Evolutionary conservation across 2,329 filamentous ascomycete genomes (phyloP).

Genomic region (Arthrobotrys sphaeroides): DNA sequence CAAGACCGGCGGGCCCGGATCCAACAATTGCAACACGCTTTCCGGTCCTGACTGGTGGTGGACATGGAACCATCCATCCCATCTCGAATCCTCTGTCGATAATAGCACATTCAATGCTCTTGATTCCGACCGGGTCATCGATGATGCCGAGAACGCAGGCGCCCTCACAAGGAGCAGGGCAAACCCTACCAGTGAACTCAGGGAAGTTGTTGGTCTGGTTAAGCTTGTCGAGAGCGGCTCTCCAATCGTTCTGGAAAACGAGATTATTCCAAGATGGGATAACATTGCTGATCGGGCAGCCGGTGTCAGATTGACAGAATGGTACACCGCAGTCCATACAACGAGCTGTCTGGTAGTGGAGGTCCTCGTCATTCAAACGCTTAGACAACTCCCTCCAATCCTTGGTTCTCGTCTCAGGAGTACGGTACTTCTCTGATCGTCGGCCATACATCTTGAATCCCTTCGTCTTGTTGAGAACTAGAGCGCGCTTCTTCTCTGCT

Average conservation of each 20-base stretch:
- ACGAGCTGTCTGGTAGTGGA: constrained; percentile 94
- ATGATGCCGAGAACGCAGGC: constrained; percentile 96
- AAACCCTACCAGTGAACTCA: constrained; percentile 96
- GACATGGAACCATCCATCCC: constrained; percentile 93
- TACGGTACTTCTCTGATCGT: constrained; percentile 90
- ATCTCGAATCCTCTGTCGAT: constrained; percentile 97
- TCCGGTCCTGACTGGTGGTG: constrained; percentile 81
- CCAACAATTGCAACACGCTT: constrained; percentile 90
- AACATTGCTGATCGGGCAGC: constrained; percentile 95
- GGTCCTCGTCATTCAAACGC: constrained; percentile 88
- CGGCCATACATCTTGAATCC: constrained; percentile 98
- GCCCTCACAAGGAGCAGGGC: constrained; percentile 94
- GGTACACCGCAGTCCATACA: constrained; percentile 99
- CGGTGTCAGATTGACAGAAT: constrained; percentile 95
- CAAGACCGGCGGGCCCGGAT: constrained; percentile 89
- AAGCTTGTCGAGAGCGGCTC: constrained; percentile 87
- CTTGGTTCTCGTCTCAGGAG: constrained; percentile 81
- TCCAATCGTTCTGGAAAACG: constrained; percentile 76
- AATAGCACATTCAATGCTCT: constrained; percentile 97
- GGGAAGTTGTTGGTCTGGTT: constrained; percentile 99
- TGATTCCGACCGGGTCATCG: constrained; percentile 96
- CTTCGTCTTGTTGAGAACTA: constrained; percentile 95
- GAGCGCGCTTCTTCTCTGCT: constrained; percentile 85
- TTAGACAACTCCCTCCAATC: constrained; percentile 93
- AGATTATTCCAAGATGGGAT: constrained; percentile 72